phyloP scores from a whole-genome alignment of 805 yeast genomes.

The Pichia membranifaciens region DNA sequence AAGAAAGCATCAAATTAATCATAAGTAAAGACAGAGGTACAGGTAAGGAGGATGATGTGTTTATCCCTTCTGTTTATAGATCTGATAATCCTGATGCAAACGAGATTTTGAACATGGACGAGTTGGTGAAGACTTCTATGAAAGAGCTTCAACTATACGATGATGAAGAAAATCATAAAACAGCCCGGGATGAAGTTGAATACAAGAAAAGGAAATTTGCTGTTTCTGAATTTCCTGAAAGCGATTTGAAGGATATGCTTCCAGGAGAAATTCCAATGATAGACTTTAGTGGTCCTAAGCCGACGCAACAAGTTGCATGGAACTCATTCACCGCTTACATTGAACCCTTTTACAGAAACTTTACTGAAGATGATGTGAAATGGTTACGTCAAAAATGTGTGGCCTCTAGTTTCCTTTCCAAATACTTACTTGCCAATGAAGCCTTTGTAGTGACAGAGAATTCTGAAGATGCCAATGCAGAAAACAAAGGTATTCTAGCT shows the following conservation, averaged over 20 bases:
- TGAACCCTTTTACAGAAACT: constrained; percentile 78
- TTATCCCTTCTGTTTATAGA: constrained; percentile 41
- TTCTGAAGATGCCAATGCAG: neutral
- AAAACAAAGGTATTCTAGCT: neutral
- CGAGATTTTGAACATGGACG: constrained; percentile 19
- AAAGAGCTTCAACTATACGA: constrained; percentile 22
- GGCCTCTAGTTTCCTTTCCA: constrained; percentile 1
- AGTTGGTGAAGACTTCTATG: constrained; percentile 19
- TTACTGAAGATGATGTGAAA: constrained; percentile 73
- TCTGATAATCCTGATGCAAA: constrained; percentile 4
- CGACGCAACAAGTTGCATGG: constrained; percentile 87
- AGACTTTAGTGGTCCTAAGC: constrained; percentile 80
- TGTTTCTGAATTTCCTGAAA: constrained; percentile 89
- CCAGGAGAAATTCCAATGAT: constrained; percentile 87
- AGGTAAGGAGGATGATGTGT: constrained; percentile 7
- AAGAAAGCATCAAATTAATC: constrained; percentile 1
- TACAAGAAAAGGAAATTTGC: constrained; percentile 61
- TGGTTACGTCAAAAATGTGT: constrained; percentile 51
- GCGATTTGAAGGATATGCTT: constrained; percentile 63
- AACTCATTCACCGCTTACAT: constrained; percentile 78
- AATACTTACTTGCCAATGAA: constrained; percentile 4
- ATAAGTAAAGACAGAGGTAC: neutral
- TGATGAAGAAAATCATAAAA: constrained; percentile 54
- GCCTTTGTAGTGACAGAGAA: neutral
- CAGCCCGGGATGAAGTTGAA: constrained; percentile 51